A percentile compares a stretch with the other conserved stretches of the same genome.
These are phyloP conservation scores for Brassica incana DNA, from an alignment of 345 rosid genomes.

Conservation along the genomic window DNA sequence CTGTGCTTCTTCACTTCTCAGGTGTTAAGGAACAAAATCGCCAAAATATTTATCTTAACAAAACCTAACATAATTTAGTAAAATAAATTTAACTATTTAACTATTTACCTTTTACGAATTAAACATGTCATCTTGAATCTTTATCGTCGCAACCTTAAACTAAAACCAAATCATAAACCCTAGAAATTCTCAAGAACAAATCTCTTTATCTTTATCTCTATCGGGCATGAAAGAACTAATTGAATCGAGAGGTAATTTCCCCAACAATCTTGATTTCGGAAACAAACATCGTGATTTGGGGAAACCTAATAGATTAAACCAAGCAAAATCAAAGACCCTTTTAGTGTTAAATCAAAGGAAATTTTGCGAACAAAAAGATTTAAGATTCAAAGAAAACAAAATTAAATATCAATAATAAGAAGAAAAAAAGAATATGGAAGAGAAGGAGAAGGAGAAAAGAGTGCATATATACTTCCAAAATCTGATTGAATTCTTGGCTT, in stretches of 20 bases:
- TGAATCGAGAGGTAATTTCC: neutral
- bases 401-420: neutral
- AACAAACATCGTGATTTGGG: neutral
- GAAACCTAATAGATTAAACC: neutral
- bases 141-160: neutral
- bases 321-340: neutral
- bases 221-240: neutral
- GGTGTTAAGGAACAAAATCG: neutral
- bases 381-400: neutral
- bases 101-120: neutral
- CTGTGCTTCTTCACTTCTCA: neutral
- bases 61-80: neutral
- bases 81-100: neutral
- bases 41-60: neutral
- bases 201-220: neutral
- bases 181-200: conserved; percentile 3
- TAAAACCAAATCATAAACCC: conserved; percentile 1
- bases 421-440: neutral
- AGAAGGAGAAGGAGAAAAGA: neutral
- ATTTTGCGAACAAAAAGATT: neutral
- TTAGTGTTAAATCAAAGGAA: neutral
- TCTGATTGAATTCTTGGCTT: neutral
- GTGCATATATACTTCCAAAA: neutral
- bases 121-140: neutral
- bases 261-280: neutral